Evolutionary conservation across 495 filamentous ascomycete genomes (phyloP).

Genomic region (Aspergillus ostianus): DNA sequence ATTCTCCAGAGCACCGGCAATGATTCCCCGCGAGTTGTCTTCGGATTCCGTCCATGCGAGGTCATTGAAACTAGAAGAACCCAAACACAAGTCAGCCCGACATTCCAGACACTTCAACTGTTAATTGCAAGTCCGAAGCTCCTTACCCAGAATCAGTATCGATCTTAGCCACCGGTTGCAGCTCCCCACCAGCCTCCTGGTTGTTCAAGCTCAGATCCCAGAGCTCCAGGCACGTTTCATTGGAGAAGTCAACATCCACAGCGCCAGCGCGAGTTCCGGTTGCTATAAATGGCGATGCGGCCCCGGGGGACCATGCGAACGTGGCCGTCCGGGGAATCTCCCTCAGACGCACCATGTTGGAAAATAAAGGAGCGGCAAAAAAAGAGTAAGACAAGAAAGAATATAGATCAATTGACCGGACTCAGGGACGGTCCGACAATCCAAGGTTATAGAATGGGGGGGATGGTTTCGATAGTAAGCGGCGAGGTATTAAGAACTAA

Average conservation of each 20-base stretch:
- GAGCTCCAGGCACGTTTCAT: constrained; percentile 92
- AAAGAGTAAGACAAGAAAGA: constrained; percentile 17
- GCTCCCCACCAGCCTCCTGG: constrained; percentile 70
- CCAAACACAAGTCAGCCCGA: constrained; percentile 12
- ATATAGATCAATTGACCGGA: constrained; percentile 18
- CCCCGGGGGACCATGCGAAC: constrained; percentile 90
- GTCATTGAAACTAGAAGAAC: constrained; percentile 77
- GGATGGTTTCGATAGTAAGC: not conserved
- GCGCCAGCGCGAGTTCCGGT: constrained; percentile 96
- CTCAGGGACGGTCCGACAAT: constrained; percentile 3
- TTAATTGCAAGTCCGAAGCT: not conserved
- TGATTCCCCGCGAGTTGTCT: constrained; percentile 75
- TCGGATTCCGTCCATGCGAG: constrained; percentile 87
- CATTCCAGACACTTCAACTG: not conserved
- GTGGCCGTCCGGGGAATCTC: constrained; percentile 95
- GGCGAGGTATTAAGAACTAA: constrained; percentile 2
- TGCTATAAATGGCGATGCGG: constrained; percentile 73
- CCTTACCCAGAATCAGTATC: constrained; percentile 84
- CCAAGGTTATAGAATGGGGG: constrained; percentile 1
- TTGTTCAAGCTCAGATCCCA: constrained; percentile 88
- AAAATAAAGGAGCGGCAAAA: constrained; percentile 25
- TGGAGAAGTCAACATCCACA: constrained; percentile 95
- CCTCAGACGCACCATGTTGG: constrained; percentile 87
- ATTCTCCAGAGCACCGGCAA: constrained; percentile 94
- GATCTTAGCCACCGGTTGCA: constrained; percentile 80